phyloP scores from a whole-genome alignment of 345 rosid species.

The Nasturtium officinale region DNA sequence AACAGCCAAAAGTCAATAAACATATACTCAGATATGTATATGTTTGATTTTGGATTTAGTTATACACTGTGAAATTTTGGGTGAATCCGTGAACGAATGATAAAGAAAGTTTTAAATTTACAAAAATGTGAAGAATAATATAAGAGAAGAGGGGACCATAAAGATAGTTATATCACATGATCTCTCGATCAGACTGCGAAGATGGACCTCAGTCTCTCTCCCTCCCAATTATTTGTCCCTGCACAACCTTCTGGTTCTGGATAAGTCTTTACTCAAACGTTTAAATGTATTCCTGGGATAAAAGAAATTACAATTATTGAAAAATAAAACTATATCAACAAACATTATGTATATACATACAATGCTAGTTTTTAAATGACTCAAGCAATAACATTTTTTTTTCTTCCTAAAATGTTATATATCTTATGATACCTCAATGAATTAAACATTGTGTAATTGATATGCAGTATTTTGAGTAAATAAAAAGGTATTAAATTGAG shows the following conservation, averaged over 20 bases:
- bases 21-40: not conserved
- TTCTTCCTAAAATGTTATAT: not conserved
- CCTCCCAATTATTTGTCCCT: constrained; percentile 35
- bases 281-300: not conserved
- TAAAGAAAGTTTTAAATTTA: not conserved
- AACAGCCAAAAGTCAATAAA: constrained; percentile 38
- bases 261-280: constrained; percentile 25
- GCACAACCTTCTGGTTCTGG: constrained; percentile 25
- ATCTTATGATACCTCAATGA: not conserved
- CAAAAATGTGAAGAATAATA: constrained; percentile 24
- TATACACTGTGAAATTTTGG: constrained; percentile 1
- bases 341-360: not conserved
- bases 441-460: not conserved
- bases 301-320: not conserved
- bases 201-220: constrained; percentile 38
- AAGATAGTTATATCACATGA: constrained; percentile 35
- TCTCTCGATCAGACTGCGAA: constrained; percentile 30
- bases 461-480: not conserved
- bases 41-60: not conserved
- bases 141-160: constrained; percentile 40
- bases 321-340: not conserved
- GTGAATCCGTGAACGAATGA: constrained; percentile 4
- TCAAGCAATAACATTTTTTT: not conserved
- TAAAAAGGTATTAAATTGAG: not conserved
- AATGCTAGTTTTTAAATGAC: not conserved